These are phyloP conservation scores for Scheffersomyces titani DNA, from an alignment of 1,139 yeast species.

Conservation along the genomic window DNA sequence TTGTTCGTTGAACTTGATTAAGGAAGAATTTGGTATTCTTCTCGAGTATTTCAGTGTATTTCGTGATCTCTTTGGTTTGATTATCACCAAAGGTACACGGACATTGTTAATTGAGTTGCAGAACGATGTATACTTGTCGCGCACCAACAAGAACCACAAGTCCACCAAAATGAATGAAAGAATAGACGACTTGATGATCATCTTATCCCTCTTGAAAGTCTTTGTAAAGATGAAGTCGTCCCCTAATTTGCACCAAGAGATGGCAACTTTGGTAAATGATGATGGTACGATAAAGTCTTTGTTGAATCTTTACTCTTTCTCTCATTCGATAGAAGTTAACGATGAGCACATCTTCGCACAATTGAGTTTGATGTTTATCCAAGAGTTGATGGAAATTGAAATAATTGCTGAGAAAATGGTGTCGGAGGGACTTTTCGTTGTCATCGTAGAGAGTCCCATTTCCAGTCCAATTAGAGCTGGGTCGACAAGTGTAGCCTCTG, in stretches of 20 bases:
- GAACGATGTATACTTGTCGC: conserved; percentile 48
- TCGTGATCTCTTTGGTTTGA: conserved; percentile 55
- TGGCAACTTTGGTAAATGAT: conserved; percentile 56
- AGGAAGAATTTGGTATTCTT: conserved; percentile 40
- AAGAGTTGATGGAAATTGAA: conserved; percentile 66
- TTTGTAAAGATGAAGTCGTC: conserved; percentile 56
- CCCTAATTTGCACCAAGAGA: conserved; percentile 46
- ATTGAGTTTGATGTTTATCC: conserved; percentile 64
- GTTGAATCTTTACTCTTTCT: conserved; percentile 65
- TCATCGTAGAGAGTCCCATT: conserved; percentile 72
- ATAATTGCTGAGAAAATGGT: conserved; percentile 68
- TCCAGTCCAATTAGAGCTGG: conserved; percentile 71
- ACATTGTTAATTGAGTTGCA: conserved; percentile 58
- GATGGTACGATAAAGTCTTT: conserved; percentile 65
- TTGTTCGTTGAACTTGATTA: conserved; percentile 48
- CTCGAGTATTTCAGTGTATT: conserved; percentile 54
- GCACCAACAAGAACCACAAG: conserved; percentile 32
- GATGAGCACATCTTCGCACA: conserved; percentile 75
- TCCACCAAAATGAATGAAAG: conserved; percentile 37
- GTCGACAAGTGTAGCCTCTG: conserved; percentile 46
- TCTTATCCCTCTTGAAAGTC: conserved; percentile 62
- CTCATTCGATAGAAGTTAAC: conserved; percentile 61
- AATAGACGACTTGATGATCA: conserved; percentile 65
- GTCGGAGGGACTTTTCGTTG: conserved; percentile 65
- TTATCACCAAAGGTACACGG: conserved; percentile 61